Percentiles rank a stretch among this genome's conserved stretches.
phyloP scores from a whole-genome alignment of 2,329 filamentous ascomycete genomes.

The Aspergillus arachidicola region DNA sequence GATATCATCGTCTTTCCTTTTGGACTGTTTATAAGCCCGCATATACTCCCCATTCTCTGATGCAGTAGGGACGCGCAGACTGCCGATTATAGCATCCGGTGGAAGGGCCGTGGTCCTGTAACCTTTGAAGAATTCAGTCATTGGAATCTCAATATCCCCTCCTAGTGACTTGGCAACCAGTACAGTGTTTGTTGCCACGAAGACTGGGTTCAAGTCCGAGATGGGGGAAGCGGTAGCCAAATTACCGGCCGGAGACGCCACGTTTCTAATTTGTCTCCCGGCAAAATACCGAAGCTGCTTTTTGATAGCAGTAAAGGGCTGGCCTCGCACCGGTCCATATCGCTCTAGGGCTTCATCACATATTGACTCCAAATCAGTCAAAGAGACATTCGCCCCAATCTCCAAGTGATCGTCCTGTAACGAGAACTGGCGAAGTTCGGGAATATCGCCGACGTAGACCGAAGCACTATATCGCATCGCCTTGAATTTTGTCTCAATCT shows the following conservation, averaged over 20 bases:
- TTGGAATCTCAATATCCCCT: slow-evolving; percentile 80
- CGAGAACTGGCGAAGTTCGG: slow-evolving; percentile 79
- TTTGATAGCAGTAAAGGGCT: slow-evolving; percentile 86
- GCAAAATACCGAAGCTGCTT: slow-evolving; percentile 96
- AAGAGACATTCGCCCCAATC: slow-evolving; percentile 86
- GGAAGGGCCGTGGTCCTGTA: slow-evolving; percentile 84
- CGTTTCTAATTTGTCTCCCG: slow-evolving; percentile 92
- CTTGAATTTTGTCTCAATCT: slow-evolving; percentile 99
- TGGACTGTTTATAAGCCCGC: slow-evolving; percentile 91
- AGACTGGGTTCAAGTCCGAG: slow-evolving; percentile 91
- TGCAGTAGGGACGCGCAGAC: slow-evolving; percentile 81
- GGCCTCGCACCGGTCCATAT: slow-evolving; percentile 71
- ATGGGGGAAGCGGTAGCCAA: slow-evolving; percentile 93
- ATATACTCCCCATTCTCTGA: slow-evolving; percentile 78
- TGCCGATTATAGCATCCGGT: slow-evolving; percentile 79
- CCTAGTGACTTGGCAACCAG: slow-evolving; percentile 77
- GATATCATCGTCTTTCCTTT: slow-evolving; percentile 97
- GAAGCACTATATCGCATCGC: slow-evolving; percentile 86
- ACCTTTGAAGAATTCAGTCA: slow-evolving; percentile 88
- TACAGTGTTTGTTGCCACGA: slow-evolving; percentile 82
- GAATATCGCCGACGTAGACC: slow-evolving; percentile 90
- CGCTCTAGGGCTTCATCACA: slow-evolving; percentile 76
- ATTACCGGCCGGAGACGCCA: slow-evolving; percentile 95
- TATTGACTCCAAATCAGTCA: slow-evolving; percentile 88
- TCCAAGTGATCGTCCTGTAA: slow-evolving; percentile 83